phyloP scores from a whole-genome alignment of 495 filamentous ascomycete genomes.

The Aspergillus homomorphus region DNA sequence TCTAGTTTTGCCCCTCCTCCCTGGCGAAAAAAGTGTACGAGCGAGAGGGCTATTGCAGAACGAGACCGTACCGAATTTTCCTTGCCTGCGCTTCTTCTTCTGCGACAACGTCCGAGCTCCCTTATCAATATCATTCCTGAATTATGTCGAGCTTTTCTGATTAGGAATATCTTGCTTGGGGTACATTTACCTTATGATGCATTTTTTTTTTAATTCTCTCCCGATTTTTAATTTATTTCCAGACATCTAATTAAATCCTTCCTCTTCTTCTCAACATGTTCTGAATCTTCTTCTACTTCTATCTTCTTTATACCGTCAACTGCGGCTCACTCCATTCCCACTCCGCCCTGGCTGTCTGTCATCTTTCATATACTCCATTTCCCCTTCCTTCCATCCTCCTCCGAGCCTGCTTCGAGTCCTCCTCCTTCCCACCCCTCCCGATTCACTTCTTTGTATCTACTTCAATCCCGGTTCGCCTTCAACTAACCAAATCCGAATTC shows the following conservation, averaged over 20 bases:
- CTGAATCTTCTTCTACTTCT: background rate
- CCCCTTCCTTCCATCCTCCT: background rate
- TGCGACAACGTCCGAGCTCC: constrained; percentile 14
- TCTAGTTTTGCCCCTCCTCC: background rate
- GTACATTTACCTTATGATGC: constrained; percentile 5
- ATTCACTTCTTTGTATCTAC: constrained; percentile 8
- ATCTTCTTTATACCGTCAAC: constrained; percentile 9
- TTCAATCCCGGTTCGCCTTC: background rate
- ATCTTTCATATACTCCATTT: constrained; percentile 12
- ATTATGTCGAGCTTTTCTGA: constrained; percentile 4
- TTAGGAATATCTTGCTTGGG: constrained; percentile 6
- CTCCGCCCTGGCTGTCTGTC: constrained; percentile 2
- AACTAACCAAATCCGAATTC: background rate
- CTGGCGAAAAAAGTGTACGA: background rate
- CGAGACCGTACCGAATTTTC: constrained; percentile 11
- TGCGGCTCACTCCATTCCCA: constrained; percentile 9
- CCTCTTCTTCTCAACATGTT: background rate
- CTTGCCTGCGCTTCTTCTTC: constrained; percentile 12
- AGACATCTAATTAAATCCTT: background rate
- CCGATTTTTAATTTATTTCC: constrained; percentile 1
- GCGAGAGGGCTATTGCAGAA: background rate
- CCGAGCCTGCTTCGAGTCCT: background rate
- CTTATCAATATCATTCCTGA: constrained; percentile 18
- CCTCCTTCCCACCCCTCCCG: background rate
- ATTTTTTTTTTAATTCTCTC: constrained; percentile 1